Evolutionary conservation across 139 green algal genomes (phyloP), one percentile per base, ranked within the genome.

Genomic region (Chlamydomonas eustigma): DNA sequence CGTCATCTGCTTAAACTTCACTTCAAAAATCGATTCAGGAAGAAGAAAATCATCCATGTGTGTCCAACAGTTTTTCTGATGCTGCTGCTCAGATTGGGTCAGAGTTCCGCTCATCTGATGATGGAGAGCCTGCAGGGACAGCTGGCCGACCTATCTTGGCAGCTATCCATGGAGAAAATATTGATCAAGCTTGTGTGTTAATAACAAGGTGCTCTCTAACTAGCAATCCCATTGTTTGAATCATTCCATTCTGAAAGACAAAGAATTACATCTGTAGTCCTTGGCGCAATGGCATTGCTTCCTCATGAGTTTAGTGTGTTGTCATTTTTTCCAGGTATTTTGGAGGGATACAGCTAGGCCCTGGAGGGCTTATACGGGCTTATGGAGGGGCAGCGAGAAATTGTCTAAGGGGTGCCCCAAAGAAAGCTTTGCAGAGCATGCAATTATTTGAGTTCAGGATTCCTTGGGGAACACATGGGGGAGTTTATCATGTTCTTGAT

Each of bases 281-380:
- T 28, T 6, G 24, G 39, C 25, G 44, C 3, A 12, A 35, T 31
- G 24, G 2, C 8, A 3, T 32, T 51, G 4, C 8, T 34, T 3
- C 5, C 28, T 37, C 3, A 36, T 64, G 32, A 52, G 4, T 37
- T 37, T 72, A 0, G 6, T 79, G 65, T 44, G 37, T n/a, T 78
- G 72, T 33, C n/a, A 5, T 25, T 39, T 12, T 74, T 68, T 63
- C 28, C 75, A 90, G 92, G n/a, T 90, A 90, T 77, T 97, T 90
- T 80, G 93, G 93, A 0, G 93, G 93, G 2, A 88, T 86, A 24
- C 96, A 98, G 82, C 84, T 98, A 3, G 93, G 93, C 0, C 82
- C 89, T 0, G 93, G 93, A 2, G 93, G 93, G 1, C 82, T 97
- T 2, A 88, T 88, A 50, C 82, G 93, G 4, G 92, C 93, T 0